A percentile compares a stretch with the other conserved stretches of the same genome.
Evolutionary conservation across 768 basidiomycete species (phyloP).

Genomic region (Tulasnella sp.): DNA sequence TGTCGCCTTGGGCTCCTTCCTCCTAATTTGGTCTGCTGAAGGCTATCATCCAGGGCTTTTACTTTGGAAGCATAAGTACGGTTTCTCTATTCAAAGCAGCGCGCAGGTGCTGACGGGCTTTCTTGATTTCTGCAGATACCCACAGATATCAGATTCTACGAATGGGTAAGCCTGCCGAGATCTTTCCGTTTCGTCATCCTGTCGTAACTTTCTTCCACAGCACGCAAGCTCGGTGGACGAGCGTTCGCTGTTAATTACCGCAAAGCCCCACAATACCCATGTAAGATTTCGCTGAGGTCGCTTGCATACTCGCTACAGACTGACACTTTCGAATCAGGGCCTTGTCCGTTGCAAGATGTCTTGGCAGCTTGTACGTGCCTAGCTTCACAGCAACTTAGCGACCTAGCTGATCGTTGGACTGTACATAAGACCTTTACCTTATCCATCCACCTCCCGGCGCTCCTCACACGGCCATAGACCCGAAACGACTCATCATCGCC

Average conservation of each 20-base stretch:
- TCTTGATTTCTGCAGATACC: slow-evolving; percentile 43
- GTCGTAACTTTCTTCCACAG: slow-evolving; percentile 4
- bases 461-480: slow-evolving; percentile 76
- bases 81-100: slow-evolving; percentile 42
- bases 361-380: slow-evolving; percentile 75
- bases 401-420: background rate
- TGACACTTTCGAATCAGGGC: slow-evolving; percentile 18
- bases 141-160: slow-evolving; percentile 57
- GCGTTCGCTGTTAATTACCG: slow-evolving; percentile 52
- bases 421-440: slow-evolving; percentile 74
- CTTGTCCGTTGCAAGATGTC: slow-evolving; percentile 82
- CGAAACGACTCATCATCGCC: slow-evolving; percentile 78
- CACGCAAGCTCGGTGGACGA: slow-evolving; percentile 32
- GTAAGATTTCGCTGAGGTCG: background rate
- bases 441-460: slow-evolving; percentile 81
- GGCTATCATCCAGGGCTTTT: slow-evolving; percentile 13
- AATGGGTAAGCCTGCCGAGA: slow-evolving; percentile 74
- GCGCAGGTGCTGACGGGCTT: slow-evolving; percentile 15
- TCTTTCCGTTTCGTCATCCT: slow-evolving; percentile 56
- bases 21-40: background rate
- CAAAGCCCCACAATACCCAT: slow-evolving; percentile 94
- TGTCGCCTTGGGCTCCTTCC: slow-evolving; percentile 36
- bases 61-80: slow-evolving; percentile 34
- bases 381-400: background rate
- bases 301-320: background rate